These are phyloP conservation scores for Saccharum officinarum DNA, from an alignment of 176 grass and related monocot genomes.

Conservation along the genomic window DNA sequence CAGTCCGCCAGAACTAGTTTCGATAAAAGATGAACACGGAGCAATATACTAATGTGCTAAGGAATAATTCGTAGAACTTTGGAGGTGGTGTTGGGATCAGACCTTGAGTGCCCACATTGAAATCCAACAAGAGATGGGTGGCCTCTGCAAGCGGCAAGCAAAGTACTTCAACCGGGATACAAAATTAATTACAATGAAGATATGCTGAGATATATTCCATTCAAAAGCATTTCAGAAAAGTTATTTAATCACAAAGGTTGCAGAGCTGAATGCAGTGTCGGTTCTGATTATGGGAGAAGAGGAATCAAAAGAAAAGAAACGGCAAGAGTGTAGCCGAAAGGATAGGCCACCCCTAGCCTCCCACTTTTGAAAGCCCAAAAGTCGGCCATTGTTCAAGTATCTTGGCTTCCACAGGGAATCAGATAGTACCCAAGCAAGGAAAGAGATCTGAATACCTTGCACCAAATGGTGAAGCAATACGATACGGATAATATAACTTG, in stretches of 20 bases:
- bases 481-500: conserved; percentile 25
- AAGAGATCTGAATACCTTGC: conserved; percentile 54
- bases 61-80: conserved; percentile 54
- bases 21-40: conserved; percentile 29
- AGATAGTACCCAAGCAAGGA: conserved; percentile 36
- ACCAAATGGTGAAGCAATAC: conserved; percentile 51
- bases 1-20: conserved; percentile 22
- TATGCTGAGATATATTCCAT: conserved; percentile 53
- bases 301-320: conserved; percentile 55
- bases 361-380: conserved; percentile 53
- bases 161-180: conserved; percentile 54
- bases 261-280: conserved; percentile 61
- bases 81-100: conserved; percentile 64
- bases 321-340: conserved; percentile 52
- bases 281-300: conserved; percentile 51
- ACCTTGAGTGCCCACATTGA: conserved; percentile 69
- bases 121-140: conserved; percentile 47
- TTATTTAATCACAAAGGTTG: conserved; percentile 58
- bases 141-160: conserved; percentile 54
- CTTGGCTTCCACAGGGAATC: conserved; percentile 47
- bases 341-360: conserved; percentile 54
- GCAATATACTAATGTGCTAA: conserved; percentile 33
- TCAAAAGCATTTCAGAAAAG: conserved; percentile 42
- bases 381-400: conserved; percentile 52
- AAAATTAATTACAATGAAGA: conserved; percentile 44